Evolutionary conservation across 352 stramenopile species (phyloP), one percentile per base, ranked within the genome.

Genomic region (Globisporangium viniferum): DNA sequence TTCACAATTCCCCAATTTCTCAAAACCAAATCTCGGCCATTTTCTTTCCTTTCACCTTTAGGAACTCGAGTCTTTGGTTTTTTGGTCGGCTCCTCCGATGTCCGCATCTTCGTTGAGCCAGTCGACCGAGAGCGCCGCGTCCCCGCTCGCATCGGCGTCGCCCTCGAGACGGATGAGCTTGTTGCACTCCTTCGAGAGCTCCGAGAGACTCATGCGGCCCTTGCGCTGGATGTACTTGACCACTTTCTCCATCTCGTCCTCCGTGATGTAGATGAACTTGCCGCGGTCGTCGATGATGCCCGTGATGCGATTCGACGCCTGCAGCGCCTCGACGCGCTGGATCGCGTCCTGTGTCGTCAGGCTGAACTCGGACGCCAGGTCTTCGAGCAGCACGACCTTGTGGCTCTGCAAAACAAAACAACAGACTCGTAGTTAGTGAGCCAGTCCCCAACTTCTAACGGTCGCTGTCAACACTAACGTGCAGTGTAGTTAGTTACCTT

Each of bases 251-350:
- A 94, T 92, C 59, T 92, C 82, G 46, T 89, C 77, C 48, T 92
- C 81, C 0, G 84, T 91, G 60, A 94, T 89, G 67, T 83, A 90
- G 59, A 94, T 92, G 70, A 92, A 92, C 65, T 92, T 92, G 65
- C 86, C 86, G 29, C 84, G 82, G 57, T 94, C 86, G 55, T 94
- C 84, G 35, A 94, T 73, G 35, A 94, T 85, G 20, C 86, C 86
- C 5, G 82, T 89, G 61, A 94, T 74, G 20, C 82, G 84, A 56
- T 87, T 85, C 1, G 70, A 65, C 12, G 69, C 56, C 57, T 91
- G 82, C 15, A 94, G 62, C 18, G 78, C 69, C 64, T 90, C 75
- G 10, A 92, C 74, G 8, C 84, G 84, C 57, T 88, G 67, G 59
- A 91, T 91, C 15, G 82, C 82, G 35, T 90, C 82, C 62, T 91